Conservation (phyloP, 345 rosid species). For the Eucalyptus shirleyi region DNA sequence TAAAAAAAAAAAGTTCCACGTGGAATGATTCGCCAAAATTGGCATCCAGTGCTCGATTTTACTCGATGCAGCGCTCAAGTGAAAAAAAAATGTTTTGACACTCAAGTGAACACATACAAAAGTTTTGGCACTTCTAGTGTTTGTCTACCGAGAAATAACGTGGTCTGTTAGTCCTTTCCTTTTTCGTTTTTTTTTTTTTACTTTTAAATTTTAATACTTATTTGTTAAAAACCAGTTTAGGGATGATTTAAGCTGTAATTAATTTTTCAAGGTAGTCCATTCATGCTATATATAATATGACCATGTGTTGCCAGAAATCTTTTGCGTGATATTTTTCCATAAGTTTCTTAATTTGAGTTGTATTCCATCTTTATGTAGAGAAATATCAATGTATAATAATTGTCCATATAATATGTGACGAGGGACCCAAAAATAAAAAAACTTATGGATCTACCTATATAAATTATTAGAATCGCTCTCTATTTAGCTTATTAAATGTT, state of each 20-base stretch:
- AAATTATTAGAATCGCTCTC: too few relatives aligned
- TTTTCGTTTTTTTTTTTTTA: too few relatives aligned
- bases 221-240: neutral
- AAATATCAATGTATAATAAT: neutral
- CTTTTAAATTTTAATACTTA: too few relatives aligned
- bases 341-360: neutral
- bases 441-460: too few relatives aligned
- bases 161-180: neutral
- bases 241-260: neutral
- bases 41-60: too few relatives aligned
- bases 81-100: too few relatives aligned
- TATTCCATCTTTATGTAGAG: neutral
- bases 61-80: fast-evolving
- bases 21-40: fast-evolving
- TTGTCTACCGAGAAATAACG: neutral
- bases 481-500: too few relatives aligned
- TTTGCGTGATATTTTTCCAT: neutral
- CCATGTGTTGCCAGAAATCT: neutral
- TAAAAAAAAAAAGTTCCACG: too few relatives aligned
- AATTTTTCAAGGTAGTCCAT: neutral
- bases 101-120: neutral
- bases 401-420: too few relatives aligned
- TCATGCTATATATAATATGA: neutral
- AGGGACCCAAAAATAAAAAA: too few relatives aligned
- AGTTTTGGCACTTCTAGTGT: too few relatives aligned